These are phyloP conservation scores for Kickxella alabastrina DNA, from an alignment of 192 early-diverging fungal species.

Conservation along the genomic window DNA sequence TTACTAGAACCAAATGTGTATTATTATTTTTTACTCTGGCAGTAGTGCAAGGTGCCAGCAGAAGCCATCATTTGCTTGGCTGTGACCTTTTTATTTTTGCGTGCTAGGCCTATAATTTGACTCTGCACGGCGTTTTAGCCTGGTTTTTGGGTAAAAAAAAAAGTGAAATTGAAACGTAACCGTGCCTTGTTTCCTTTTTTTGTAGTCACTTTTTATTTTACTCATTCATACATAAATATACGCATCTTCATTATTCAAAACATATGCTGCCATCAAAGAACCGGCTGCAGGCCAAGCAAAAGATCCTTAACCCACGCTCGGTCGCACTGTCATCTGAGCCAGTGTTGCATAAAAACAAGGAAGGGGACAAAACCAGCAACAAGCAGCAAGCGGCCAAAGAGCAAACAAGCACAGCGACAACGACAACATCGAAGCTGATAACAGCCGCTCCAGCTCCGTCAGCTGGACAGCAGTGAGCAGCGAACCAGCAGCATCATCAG, in stretches of 20 bases:
- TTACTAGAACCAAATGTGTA: neutral
- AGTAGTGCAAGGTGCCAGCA: too few relatives aligned
- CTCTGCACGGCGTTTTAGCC: too few relatives aligned
- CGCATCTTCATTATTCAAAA: neutral
- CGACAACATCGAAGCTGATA: too few relatives aligned
- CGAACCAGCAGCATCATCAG: neutral
- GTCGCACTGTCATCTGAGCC: conserved; percentile 24
- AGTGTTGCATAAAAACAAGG: conserved; percentile 15
- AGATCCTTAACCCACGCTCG: conserved; percentile 1
- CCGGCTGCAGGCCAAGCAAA: conserved; percentile 20
- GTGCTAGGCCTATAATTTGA: too few relatives aligned
- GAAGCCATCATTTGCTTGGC: too few relatives aligned
- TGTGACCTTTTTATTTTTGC: too few relatives aligned
- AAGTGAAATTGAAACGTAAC: neutral
- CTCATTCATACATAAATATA: neutral
- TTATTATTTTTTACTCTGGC: too few relatives aligned
- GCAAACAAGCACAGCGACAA: neutral
- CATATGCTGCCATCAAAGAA: conserved; percentile 31
- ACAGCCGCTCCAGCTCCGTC: too few relatives aligned
- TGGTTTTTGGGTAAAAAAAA: too few relatives aligned
- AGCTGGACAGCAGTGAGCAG: too few relatives aligned
- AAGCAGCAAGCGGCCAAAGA: neutral
- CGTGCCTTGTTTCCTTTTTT: neutral
- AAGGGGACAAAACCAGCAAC: too few relatives aligned
- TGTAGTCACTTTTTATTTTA: neutral